phyloP scores from a whole-genome alignment of 345 rosid genomes.

The Cochlearia excelsa region DNA sequence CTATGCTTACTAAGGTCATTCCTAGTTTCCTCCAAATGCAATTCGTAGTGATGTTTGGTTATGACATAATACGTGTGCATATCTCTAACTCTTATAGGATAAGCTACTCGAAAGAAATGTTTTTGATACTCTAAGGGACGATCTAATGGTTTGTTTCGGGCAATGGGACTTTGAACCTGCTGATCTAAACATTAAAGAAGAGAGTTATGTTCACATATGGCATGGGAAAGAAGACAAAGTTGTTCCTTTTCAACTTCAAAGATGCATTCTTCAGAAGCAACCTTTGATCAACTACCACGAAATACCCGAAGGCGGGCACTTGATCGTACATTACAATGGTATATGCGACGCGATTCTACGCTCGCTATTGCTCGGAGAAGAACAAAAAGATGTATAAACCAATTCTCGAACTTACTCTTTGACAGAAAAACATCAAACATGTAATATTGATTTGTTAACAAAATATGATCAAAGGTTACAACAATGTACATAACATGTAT shows the following conservation, averaged over 20 bases:
- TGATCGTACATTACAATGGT: slow-evolving; percentile 70
- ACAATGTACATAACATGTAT: background rate
- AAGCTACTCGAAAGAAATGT: slow-evolving; percentile 45
- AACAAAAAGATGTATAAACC: slow-evolving; percentile 32
- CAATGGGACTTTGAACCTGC: slow-evolving; percentile 84
- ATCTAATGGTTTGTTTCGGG: slow-evolving; percentile 60
- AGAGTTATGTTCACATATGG: slow-evolving; percentile 68
- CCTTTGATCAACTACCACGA: slow-evolving; percentile 86
- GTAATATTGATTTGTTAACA: background rate
- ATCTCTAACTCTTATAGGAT: slow-evolving; percentile 34
- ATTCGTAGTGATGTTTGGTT: background rate
- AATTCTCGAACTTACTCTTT: slow-evolving; percentile 1
- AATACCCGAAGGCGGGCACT: slow-evolving; percentile 77
- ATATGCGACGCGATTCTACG: slow-evolving; percentile 58
- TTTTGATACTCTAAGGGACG: slow-evolving; percentile 55
- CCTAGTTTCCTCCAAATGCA: background rate
- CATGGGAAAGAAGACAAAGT: slow-evolving; percentile 83
- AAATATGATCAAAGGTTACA: slow-evolving; percentile 28
- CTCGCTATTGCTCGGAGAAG: slow-evolving; percentile 61
- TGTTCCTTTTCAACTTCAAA: slow-evolving; percentile 74
- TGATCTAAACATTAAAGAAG: slow-evolving; percentile 39
- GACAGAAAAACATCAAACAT: too few relatives aligned
- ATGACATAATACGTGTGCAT: slow-evolving; percentile 16
- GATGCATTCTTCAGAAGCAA: slow-evolving; percentile 51
- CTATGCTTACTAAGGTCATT: slow-evolving; percentile 75